Base-by-base conservation (phyloP, 2,329 filamentous ascomycete genomes). In the Exophiala bonariae region DNA sequence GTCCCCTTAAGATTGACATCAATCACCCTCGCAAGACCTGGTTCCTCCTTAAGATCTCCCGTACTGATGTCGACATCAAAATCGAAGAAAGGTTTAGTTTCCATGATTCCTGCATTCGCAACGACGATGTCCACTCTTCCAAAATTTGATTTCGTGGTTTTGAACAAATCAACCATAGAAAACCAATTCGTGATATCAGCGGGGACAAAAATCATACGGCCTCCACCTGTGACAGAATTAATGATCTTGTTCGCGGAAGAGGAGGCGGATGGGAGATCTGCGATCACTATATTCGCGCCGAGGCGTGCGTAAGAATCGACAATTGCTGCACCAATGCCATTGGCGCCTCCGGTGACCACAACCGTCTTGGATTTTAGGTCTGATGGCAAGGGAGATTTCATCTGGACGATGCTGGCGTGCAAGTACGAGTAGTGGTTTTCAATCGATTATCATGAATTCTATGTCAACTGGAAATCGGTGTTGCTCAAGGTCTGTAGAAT, bases 1-100 rank as follows among this genome's bases (percentile, higher is more conserved):
- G 69, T 69, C 0, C 71, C 71, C 49, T 71, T 73, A 3, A 73
- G 35, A 58, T 75, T 74, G 3, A 74, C 63, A 51, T 72, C 70
- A 33, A 69, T 54, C 0, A 69, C 64, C 31, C 43, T 14, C 14
- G 14, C 33, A 8, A 18, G 28, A 6, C 34, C 48, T 5, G 10
- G 7, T 14, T 19, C 17, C 36, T 50, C 48, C 26, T 18, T n/a
- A 18, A 42, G 38, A 7, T 37, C 31, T 13, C 48, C 43, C 4
- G 23, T 16, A 10, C 6, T 18, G 6, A 6, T 11, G 19, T 44
- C 33, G 8, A 40, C 23, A 17, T 9, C 33, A 6, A 49, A 30
- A 18, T 49, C 46, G 28, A 49, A 49, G 10, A 49, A 28, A 5
- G 30, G 17, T 10, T 26, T 19, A n/a, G 26, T 49, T 18, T 49